Evolutionary conservation across 1,284 basidiomycete genomes (phyloP).

Genomic region (Ceratobasidium sp.): DNA sequence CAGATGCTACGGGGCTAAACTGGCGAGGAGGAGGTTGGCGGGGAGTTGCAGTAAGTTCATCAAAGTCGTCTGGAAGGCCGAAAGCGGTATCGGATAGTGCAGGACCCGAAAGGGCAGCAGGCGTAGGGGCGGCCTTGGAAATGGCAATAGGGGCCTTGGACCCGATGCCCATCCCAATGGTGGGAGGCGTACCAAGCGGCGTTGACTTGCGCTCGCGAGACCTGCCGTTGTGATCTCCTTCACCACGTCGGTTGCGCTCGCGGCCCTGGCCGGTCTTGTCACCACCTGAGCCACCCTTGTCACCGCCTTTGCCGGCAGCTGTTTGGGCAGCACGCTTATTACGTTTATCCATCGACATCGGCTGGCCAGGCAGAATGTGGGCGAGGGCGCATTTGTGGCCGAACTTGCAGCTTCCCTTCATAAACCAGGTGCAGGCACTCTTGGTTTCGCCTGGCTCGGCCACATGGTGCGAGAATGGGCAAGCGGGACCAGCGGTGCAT

Average conservation of each 20-base stretch:
- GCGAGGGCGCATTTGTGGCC: conserved; percentile 96
- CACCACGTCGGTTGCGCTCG: conserved; percentile 52
- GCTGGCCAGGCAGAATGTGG: conserved; percentile 92
- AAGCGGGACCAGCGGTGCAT: conserved; percentile 93
- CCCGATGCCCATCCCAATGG: conserved; percentile 40
- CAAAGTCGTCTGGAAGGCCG: conserved; percentile 63
- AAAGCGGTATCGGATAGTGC: conserved; percentile 74
- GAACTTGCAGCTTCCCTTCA: conserved; percentile 97
- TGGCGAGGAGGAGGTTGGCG: conserved; percentile 48
- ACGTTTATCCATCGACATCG: conserved; percentile 93
- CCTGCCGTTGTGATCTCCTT: conserved; percentile 54
- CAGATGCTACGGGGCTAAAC: conserved; percentile 36
- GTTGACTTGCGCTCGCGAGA: conserved; percentile 45
- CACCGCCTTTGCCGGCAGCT: conserved; percentile 56
- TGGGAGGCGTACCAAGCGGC: conserved; percentile 37
- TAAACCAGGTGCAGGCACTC: conserved; percentile 93
- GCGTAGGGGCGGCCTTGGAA: conserved; percentile 78
- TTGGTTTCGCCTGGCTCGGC: conserved; percentile 81
- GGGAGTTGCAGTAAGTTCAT: conserved; percentile 57
- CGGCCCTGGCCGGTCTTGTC: conserved; percentile 53
- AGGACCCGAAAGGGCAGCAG: conserved; percentile 52
- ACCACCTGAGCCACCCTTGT: conserved; percentile 44
- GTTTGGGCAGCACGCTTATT: conserved; percentile 97
- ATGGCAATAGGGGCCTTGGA: conserved; percentile 61
- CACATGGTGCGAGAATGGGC: conserved; percentile 86